Evolutionary conservation across 2,329 filamentous ascomycete species (phyloP).

Genomic region (Fusarium musae): DNA sequence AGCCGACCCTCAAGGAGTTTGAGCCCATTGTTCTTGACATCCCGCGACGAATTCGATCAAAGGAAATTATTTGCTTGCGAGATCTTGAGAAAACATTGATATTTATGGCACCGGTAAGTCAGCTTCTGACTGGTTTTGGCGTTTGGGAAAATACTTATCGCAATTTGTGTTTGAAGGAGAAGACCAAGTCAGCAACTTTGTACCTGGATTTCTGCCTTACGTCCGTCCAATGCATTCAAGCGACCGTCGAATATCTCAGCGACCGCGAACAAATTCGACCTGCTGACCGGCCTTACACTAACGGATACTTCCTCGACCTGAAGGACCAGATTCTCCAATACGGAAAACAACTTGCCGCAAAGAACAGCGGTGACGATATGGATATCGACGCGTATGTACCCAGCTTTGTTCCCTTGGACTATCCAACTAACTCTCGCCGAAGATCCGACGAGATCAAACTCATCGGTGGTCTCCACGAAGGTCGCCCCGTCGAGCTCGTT

Average conservation of each 20-base stretch:
- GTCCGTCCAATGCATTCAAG: conserved; percentile 89
- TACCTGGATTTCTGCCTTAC: conserved; percentile 92
- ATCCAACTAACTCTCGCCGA: conserved; percentile 45
- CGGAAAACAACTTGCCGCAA: conserved; percentile 82
- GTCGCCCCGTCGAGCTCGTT: conserved; percentile 84
- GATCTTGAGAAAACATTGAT: conserved; percentile 95
- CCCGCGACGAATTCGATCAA: conserved; percentile 81
- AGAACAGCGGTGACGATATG: conserved; percentile 70
- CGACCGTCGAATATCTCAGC: conserved; percentile 85
- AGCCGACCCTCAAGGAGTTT: conserved; percentile 80
- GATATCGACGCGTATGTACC: conserved; percentile 67
- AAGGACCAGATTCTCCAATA: conserved; percentile 93
- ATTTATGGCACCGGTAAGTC: conserved; percentile 93
- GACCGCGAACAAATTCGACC: conserved; percentile 88
- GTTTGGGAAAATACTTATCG: conserved; percentile 74
- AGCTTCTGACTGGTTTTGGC: conserved; percentile 64
- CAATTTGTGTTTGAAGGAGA: conserved; percentile 80
- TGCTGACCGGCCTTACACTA: conserved; percentile 89
- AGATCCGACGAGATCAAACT: conserved; percentile 78
- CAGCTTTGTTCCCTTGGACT: conserved; percentile 46
- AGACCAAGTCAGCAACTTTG: conserved; percentile 73
- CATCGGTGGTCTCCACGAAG: conserved; percentile 82
- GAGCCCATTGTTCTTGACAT: conserved; percentile 82
- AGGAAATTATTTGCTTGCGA: conserved; percentile 89
- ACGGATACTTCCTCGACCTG: conserved; percentile 96